A percentile compares a stretch with the other conserved stretches of the same genome.
phyloP scores from a whole-genome alignment of 805 yeast species.

The Zygosaccharomyces lentus region DNA sequence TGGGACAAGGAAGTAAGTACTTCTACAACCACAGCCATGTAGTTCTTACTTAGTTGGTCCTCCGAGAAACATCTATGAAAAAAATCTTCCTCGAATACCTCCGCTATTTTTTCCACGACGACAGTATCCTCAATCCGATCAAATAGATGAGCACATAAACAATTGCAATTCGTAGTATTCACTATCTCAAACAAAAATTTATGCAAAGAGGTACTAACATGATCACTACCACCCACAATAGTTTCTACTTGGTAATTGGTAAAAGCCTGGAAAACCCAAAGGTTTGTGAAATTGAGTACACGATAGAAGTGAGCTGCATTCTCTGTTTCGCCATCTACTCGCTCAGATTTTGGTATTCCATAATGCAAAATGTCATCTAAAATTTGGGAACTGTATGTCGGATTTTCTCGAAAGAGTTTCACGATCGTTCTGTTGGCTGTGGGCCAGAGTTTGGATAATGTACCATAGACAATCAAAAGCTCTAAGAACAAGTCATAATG shows the following conservation, averaged over 20 bases:
- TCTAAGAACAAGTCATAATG: conserved; percentile 18
- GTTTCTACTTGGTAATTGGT: conserved; percentile 19
- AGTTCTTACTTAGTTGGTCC: conserved; percentile 8
- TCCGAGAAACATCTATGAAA: conserved; percentile 19
- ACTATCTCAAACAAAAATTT: conserved; percentile 23
- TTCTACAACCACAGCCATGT: conserved; percentile 23
- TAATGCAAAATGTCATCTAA: conserved; percentile 19
- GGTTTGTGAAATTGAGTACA: conserved; percentile 29
- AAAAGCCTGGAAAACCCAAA: conserved; percentile 32
- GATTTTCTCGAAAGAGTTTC: conserved; percentile 13
- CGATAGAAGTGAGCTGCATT: conserved; percentile 13
- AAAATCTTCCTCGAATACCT: conserved; percentile 25
- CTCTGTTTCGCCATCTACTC: conserved; percentile 11
- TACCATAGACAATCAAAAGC: conserved; percentile 23
- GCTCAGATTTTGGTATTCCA: conserved; percentile 13
- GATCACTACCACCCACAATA: conserved; percentile 2
- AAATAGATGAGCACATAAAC: conserved; percentile 28
- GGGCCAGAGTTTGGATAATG: conserved; percentile 13
- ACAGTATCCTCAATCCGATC: conserved; percentile 19
- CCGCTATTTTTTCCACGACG: conserved; percentile 14
- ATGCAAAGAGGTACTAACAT: conserved; percentile 6
- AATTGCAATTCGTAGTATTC: conserved; percentile 21
- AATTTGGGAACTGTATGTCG: conserved; percentile 7
- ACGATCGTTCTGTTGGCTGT: conserved; percentile 15
- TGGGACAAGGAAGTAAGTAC: conserved; percentile 23